Evolutionary conservation across 2,329 filamentous ascomycete genomes (phyloP), one percentile per base, ranked within the genome.

Genomic region (Neofusicoccum laricinum): DNA sequence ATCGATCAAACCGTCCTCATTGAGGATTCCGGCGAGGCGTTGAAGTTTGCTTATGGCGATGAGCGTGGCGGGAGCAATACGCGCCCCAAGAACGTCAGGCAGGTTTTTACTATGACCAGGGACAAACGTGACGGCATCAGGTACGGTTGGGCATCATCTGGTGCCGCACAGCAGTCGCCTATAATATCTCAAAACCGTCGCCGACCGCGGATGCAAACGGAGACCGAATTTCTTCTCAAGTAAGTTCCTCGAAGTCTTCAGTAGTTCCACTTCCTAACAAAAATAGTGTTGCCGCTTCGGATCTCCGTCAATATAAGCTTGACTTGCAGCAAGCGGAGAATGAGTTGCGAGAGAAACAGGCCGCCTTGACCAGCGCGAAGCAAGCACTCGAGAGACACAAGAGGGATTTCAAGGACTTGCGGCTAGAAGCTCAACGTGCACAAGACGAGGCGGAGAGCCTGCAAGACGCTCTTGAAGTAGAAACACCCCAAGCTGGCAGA

Each of bases 1-100:
- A 92, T 97, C 61, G 95, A 99, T 67, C 93, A 97, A 75, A 87
- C 89, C 7, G 86, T 97, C 5, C 81, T 99, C 0, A 87, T 97
- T 62, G 82, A 88, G 63, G 82, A 89, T 34, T 82, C 90, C 32
- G 76, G 82, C 1, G 85, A 91, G 64, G 95, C 89, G 1, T 82
- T 89, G 48, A 78, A 82, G 3, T 84, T 91, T 50, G 91, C 97
- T 84, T 86, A 90, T 66, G 82, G 84, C 61, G 4, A n/a, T 66
- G 6, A 45, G n/a, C 17, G 25, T 14, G 43, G 40, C 79, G 40
- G 21, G 17, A 19, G 34, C n/a, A 36, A 43, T 6, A 7, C 41
- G 45, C 80, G 80, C n/a, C 87, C 89, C 0, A 82, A 78, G 14
- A 94, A 97, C 67, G 91, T 94, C 11, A 85, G 81, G 61, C 85